Base-by-base conservation (phyloP, 2,329 filamentous ascomycete genomes). In the Aciculosporium take region DNA sequence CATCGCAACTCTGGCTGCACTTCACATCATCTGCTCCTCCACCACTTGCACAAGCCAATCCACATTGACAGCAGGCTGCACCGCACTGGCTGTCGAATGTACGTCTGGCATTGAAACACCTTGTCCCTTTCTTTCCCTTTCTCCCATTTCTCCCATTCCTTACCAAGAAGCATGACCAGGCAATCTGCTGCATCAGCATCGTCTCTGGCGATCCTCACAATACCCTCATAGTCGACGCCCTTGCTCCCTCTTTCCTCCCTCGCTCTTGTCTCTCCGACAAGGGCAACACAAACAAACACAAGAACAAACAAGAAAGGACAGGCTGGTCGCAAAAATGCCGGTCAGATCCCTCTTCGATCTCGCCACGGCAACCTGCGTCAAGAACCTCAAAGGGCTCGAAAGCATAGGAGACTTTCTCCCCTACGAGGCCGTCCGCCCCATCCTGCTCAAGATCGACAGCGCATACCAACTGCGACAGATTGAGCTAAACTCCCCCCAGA, bases 401-500 rank as follows among this genome's bases (percentile, higher is more conserved):
- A 79, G 84, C 57, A 67, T 95, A 34, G 84, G 84, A 49, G 72
- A 79, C 48, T 73, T 76, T 43, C 65, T 88, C 30, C 76, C 80
- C 3, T 85, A 81, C 61, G 61, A 71, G 20, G 53, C 54, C 6
- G 72, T 84, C 39, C 68, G 72, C 7, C 71, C 76, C 1, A 73
- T 95, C 31, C 74, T 96, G 25, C 54, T 73, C 39, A 79, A 78
- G 43, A 66, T 96, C 42, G 76, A 82, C 41, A 81, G 72, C 48
- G 79, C 87, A 1, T 63, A 72, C 34, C 87, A 94, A 57, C 75
- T 96, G 25, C 79, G 76, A 52, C 55, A 70, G 43, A 71, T 95
- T 44, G 88, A 95, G 62, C 46, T 71, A 39, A 77, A 79, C 54
- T 88, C 80, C 5, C 84, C 86, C 0, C 84, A 94, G 48, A 71